Conservation (phyloP, 139 green algal genomes). For the Chlorella ohadii region DNA sequence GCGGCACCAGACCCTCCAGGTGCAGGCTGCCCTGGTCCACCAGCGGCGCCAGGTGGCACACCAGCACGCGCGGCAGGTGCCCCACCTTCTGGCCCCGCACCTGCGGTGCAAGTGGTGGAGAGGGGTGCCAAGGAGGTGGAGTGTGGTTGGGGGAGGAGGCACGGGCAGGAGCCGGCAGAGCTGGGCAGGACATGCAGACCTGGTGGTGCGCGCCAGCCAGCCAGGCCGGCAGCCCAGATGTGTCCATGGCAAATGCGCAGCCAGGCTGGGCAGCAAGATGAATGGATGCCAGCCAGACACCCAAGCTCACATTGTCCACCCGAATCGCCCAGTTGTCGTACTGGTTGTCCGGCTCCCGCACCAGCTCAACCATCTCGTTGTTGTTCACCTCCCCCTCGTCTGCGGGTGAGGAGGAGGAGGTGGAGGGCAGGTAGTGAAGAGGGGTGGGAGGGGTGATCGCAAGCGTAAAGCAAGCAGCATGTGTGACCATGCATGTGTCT, state of each 20-base stretch:
- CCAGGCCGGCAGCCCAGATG: too few relatives aligned
- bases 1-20: constrained; percentile 50
- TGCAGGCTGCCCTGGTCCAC: constrained; percentile 48
- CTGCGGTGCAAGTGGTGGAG: background rate
- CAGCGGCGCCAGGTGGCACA: constrained; percentile 45
- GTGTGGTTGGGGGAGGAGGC: too few relatives aligned
- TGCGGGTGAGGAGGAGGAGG: background rate
- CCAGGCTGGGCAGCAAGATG: too few relatives aligned
- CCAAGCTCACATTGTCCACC: constrained; percentile 72
- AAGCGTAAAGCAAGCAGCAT: too few relatives aligned
- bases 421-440: too few relatives aligned
- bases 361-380: constrained; percentile 65
- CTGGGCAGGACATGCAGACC: too few relatives aligned
- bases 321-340: constrained; percentile 71
- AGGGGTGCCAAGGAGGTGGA: background rate
- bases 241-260: too few relatives aligned
- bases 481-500: too few relatives aligned
- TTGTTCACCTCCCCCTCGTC: constrained; percentile 42
- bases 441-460: too few relatives aligned
- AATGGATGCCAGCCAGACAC: too few relatives aligned
- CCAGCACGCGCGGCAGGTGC: constrained; percentile 21
- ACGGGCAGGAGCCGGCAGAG: too few relatives aligned
- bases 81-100: constrained; percentile 15
- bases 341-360: constrained; percentile 64
- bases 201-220: too few relatives aligned